phyloP scores from a whole-genome alignment of 176 grass and related monocot genomes.

The Juncus inflexus region DNA sequence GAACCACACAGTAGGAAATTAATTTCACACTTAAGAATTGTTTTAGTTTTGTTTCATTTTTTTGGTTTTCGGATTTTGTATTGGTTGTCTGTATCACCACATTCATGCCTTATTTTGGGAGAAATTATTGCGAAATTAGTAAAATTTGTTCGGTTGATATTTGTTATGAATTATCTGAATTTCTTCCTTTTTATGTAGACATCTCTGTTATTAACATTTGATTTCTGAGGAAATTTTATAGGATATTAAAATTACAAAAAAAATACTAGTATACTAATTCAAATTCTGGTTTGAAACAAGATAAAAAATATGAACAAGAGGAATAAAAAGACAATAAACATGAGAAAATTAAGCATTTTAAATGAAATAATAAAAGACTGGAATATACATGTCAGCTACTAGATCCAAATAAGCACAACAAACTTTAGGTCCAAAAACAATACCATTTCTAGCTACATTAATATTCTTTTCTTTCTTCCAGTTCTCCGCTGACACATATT shows the following conservation, averaged over 20 bases:
- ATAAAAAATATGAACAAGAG: too few species aligned
- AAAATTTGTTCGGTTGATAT: not conserved
- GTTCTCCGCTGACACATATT: not conserved
- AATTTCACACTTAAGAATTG: not conserved
- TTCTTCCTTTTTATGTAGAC: not conserved
- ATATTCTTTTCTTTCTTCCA: not conserved
- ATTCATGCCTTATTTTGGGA: not conserved
- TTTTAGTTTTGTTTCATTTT: constrained; percentile 11
- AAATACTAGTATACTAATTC: too few species aligned
- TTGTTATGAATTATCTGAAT: not conserved
- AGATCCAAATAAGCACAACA: not conserved
- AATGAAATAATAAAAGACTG: too few species aligned
- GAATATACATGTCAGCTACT: constrained; percentile 19
- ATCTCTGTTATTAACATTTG: too few species aligned
- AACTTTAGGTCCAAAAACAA: constrained; percentile 10
- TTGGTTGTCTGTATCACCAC: not conserved
- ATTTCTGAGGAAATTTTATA: too few species aligned
- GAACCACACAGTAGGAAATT: not conserved
- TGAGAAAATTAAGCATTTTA: too few species aligned
- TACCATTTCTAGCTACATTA: not conserved
- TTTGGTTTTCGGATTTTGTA: not conserved
- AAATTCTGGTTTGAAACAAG: too few species aligned
- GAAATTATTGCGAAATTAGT: not conserved
- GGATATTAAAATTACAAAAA: too few species aligned
- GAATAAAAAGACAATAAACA: too few species aligned